phyloP scores from a whole-genome alignment of 805 yeast species.

The Jamesozyma gamospora region DNA sequence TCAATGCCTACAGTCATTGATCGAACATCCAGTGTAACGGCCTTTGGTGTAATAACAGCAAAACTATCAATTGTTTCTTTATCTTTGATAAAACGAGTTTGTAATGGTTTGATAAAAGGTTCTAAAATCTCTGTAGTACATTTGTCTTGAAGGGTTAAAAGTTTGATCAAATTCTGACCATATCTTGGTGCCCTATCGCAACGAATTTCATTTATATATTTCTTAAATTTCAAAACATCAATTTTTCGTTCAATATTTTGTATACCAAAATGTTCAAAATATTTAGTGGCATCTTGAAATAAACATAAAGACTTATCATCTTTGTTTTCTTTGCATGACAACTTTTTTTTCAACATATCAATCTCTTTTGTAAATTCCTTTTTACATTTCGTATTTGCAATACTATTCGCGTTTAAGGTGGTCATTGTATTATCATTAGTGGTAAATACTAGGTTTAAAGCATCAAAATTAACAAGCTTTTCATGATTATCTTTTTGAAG shows the following conservation, averaged over 20 bases:
- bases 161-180: constrained; percentile 47
- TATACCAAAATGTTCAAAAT: constrained; percentile 47
- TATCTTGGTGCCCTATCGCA: constrained; percentile 58
- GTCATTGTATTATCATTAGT: constrained; percentile 34
- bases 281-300: constrained; percentile 39
- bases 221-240: constrained; percentile 44
- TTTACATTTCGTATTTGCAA: constrained; percentile 39
- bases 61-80: constrained; percentile 54
- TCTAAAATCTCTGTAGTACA: constrained; percentile 9
- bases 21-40: constrained; percentile 63
- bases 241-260: constrained; percentile 42
- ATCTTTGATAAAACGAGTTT: constrained; percentile 33
- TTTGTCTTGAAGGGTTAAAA: constrained; percentile 27
- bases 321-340: constrained; percentile 6
- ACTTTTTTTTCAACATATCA: constrained; percentile 30
- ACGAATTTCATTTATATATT: constrained; percentile 56
- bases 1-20: constrained; percentile 28
- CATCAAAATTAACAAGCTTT: constrained; percentile 37
- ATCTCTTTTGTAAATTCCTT: constrained; percentile 37
- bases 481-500: background rate
- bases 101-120: constrained; percentile 35
- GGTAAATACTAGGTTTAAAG: constrained; percentile 52
- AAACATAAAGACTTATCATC: constrained; percentile 3
- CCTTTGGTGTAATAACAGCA: constrained; percentile 83
- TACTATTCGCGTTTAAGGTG: constrained; percentile 38